Evolutionary conservation across 1,284 basidiomycete species (phyloP).

Genomic region (Meripilus lineatus): DNA sequence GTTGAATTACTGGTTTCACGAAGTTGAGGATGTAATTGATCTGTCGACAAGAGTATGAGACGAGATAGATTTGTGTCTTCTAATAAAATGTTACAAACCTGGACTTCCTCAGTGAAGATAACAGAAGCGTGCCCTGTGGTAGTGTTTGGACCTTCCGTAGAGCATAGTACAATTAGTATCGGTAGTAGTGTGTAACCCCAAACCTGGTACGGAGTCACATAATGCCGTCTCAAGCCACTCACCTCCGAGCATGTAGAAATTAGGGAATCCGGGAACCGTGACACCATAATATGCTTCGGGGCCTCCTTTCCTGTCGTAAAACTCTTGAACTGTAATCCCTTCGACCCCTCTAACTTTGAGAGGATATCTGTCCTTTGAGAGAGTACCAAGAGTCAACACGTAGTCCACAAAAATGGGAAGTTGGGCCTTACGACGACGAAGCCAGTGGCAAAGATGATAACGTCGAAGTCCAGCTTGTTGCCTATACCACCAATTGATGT

Average conservation of each 20-base stretch:
- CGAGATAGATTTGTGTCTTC: neutral
- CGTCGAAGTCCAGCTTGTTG: slow-evolving; percentile 4
- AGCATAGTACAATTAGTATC: neutral
- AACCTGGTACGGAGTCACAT: neutral
- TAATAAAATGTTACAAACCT: neutral
- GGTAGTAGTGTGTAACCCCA: neutral
- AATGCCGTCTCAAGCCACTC: slow-evolving; percentile 27
- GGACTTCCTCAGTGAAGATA: slow-evolving; percentile 42
- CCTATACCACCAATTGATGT: slow-evolving; percentile 12
- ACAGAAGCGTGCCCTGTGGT: slow-evolving; percentile 50
- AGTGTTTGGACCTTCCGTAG: slow-evolving; percentile 36
- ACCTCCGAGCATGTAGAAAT: slow-evolving; percentile 29
- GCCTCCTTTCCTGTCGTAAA: slow-evolving; percentile 31
- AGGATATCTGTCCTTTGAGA: slow-evolving; percentile 27
- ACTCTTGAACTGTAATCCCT: slow-evolving; percentile 31
- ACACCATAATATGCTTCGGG: slow-evolving; percentile 39
- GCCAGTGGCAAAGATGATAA: slow-evolving; percentile 27
- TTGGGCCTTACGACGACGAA: slow-evolving; percentile 34
- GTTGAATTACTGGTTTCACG: slow-evolving; percentile 42
- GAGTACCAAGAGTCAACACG: neutral
- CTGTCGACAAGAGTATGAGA: slow-evolving; percentile 24
- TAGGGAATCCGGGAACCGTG: slow-evolving; percentile 36
- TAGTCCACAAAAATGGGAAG: slow-evolving; percentile 25
- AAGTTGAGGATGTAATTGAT: slow-evolving; percentile 41
- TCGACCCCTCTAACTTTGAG: slow-evolving; percentile 25